Percentiles rank a stretch among this genome's conserved stretches.
Conservation (phyloP, 768 basidiomycete genomes). For the Lentinula edodes region DNA sequence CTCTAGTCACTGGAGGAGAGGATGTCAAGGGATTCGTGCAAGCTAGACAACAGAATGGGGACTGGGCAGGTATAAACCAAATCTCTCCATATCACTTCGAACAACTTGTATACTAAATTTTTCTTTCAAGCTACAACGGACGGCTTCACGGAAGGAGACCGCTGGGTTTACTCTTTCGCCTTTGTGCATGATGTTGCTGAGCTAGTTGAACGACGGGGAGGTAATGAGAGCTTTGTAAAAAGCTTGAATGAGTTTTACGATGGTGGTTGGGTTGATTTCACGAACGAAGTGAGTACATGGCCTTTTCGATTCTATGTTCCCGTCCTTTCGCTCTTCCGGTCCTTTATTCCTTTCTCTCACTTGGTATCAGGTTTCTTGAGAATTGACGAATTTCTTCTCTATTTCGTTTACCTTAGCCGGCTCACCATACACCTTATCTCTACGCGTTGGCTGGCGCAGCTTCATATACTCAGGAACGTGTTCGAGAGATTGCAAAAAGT, state of each 20-base stretch:
- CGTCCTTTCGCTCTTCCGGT: no score
- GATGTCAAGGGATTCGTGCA: slow-evolving; percentile 75
- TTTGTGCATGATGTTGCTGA: slow-evolving; percentile 67
- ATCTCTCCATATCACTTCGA: no score
- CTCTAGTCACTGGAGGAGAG: neutral
- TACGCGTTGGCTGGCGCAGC: slow-evolving; percentile 71
- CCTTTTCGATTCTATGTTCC: neutral
- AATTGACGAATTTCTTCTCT: neutral
- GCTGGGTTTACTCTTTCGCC: slow-evolving; percentile 75
- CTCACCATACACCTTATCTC: slow-evolving; percentile 82
- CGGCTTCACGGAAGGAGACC: slow-evolving; percentile 83
- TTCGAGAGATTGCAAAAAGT: slow-evolving; percentile 55
- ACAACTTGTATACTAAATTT: neutral
- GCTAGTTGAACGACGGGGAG: slow-evolving; percentile 60
- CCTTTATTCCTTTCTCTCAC: neutral
- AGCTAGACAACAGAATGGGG: slow-evolving; percentile 60
- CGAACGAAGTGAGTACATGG: slow-evolving; percentile 57
- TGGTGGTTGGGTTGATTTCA: slow-evolving; percentile 74
- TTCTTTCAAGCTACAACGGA: slow-evolving; percentile 27
- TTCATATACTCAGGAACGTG: slow-evolving; percentile 63
- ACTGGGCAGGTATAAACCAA: slow-evolving; percentile 52
- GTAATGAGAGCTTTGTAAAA: slow-evolving; percentile 55
- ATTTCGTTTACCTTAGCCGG: slow-evolving; percentile 42
- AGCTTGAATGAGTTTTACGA: slow-evolving; percentile 58
- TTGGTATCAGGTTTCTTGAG: neutral